Conservation (phyloP, 345 rosid species). For the Syzygium grande region DNA sequence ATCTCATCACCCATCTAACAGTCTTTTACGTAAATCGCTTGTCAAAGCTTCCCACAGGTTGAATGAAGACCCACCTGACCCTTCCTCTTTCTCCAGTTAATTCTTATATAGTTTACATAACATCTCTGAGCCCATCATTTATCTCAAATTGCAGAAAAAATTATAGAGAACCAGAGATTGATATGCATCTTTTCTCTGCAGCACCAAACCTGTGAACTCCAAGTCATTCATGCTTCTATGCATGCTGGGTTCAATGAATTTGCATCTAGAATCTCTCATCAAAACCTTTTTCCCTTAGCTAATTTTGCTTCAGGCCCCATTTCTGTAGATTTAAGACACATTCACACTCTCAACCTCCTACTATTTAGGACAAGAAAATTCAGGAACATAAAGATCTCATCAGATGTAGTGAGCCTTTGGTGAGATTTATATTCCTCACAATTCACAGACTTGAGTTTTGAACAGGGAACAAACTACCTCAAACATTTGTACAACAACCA, state of each 20-base stretch:
- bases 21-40: background rate
- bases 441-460: background rate
- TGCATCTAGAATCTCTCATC: background rate
- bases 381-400: background rate
- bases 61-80: background rate
- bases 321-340: background rate
- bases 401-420: background rate
- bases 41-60: background rate
- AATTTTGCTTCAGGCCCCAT: background rate
- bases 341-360: background rate
- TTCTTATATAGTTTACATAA: no score
- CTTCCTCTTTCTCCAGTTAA: background rate
- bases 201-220: background rate
- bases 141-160: background rate
- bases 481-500: background rate
- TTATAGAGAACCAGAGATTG: background rate
- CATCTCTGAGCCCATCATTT: background rate
- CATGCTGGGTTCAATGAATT: background rate
- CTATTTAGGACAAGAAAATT: background rate
- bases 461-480: background rate
- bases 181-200: background rate
- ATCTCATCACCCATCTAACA: background rate
- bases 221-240: background rate
- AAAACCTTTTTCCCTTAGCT: background rate
- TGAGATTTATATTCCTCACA: background rate